Evolutionary conservation across 2,329 filamentous ascomycete genomes (phyloP).

Genomic region (Tolypocladium ovalisporum): DNA sequence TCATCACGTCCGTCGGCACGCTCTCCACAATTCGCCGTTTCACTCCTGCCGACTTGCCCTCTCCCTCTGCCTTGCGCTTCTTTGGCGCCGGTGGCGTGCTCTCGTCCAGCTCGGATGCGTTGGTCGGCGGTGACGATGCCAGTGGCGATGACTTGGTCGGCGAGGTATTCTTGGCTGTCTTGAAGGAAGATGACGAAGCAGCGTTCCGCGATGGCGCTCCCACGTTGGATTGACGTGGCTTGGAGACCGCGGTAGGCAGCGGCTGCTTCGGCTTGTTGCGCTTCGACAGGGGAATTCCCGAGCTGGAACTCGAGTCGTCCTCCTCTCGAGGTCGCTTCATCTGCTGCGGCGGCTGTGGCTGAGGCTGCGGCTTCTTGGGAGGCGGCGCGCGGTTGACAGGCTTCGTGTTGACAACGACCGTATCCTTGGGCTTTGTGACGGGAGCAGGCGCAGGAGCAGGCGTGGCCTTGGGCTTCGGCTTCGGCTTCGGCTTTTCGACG

Average conservation of each 20-base stretch:
- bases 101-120: slow-evolving; percentile 50
- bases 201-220: slow-evolving; percentile 31
- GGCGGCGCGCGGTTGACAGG: slow-evolving; percentile 20
- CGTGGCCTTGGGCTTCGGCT: slow-evolving; percentile 11
- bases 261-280: slow-evolving; percentile 41
- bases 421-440: slow-evolving; percentile 20
- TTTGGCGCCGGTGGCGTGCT: slow-evolving; percentile 20
- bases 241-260: slow-evolving; percentile 19
- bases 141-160: slow-evolving; percentile 54
- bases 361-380: slow-evolving; percentile 16
- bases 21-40: slow-evolving; percentile 20
- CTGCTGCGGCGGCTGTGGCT: slow-evolving; percentile 5
- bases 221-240: slow-evolving; percentile 36
- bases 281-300: slow-evolving; percentile 46
- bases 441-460: not conserved
- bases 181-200: slow-evolving; percentile 28
- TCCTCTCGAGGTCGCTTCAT: slow-evolving; percentile 42
- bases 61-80: slow-evolving; percentile 31
- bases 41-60: slow-evolving; percentile 11
- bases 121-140: slow-evolving; percentile 54
- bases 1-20: slow-evolving; percentile 32
- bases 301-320: slow-evolving; percentile 48
- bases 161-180: slow-evolving; percentile 42
- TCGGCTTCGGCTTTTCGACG: slow-evolving; percentile 15
- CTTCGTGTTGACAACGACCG: slow-evolving; percentile 20